Evolutionary conservation across 345 rosid genomes (phyloP).

Genomic region (Eucalyptus camaldulensis): DNA sequence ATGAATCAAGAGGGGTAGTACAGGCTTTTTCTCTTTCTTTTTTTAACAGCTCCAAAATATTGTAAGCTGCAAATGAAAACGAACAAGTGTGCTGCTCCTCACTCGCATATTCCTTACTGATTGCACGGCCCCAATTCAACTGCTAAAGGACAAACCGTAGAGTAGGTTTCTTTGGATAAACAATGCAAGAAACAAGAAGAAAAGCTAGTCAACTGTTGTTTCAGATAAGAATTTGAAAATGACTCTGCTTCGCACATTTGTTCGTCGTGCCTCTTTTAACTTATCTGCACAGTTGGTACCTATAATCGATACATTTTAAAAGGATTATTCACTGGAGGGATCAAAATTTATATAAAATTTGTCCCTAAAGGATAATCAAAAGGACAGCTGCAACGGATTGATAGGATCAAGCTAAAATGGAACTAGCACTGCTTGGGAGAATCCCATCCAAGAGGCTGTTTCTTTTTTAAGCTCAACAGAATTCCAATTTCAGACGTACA

Average conservation of each 20-base stretch:
- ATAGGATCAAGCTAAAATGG: neutral
- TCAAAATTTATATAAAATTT: neutral
- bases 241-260: neutral
- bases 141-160: neutral
- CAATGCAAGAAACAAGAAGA: neutral
- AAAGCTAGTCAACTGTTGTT: neutral
- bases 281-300: neutral
- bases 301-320: neutral
- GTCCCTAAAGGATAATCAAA: neutral
- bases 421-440: neutral
- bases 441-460: neutral
- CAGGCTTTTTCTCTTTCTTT: neutral
- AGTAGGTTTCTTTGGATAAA: neutral
- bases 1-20: neutral
- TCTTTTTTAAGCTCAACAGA: neutral
- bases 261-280: neutral
- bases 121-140: neutral
- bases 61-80: neutral
- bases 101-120: neutral
- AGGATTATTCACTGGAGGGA: neutral
- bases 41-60: neutral
- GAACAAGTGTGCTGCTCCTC: neutral
- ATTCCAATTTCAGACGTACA: neutral
- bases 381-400: neutral
- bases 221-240: neutral